Conservation (phyloP, 2,329 filamentous ascomycete species). For the Colletotrichum endophyticum region DNA sequence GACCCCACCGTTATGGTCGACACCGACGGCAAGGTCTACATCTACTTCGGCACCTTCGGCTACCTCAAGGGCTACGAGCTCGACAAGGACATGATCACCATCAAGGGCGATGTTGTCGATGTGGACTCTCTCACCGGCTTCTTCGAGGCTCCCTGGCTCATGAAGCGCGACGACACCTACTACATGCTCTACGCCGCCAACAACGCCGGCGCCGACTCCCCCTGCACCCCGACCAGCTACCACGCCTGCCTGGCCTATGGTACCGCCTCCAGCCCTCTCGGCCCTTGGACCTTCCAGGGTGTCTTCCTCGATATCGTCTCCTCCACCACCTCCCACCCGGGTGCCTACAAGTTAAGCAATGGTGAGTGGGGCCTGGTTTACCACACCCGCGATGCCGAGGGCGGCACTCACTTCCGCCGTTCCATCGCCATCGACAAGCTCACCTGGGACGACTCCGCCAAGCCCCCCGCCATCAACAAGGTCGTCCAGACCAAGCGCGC, state of each 20-base stretch:
- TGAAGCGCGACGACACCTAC: constrained; percentile 37
- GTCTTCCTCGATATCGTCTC: constrained; percentile 39
- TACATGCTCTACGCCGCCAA: constrained; percentile 45
- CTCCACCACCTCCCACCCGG: constrained; percentile 40
- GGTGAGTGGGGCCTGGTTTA: constrained; percentile 36
- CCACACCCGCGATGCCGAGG: constrained; percentile 38
- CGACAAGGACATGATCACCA: constrained; percentile 39
- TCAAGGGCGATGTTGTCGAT: constrained; percentile 25
- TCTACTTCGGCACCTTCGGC: constrained; percentile 44
- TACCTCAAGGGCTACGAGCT: constrained; percentile 38
- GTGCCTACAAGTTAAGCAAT: constrained; percentile 30
- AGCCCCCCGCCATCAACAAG: constrained; percentile 30
- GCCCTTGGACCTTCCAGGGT: constrained; percentile 39
- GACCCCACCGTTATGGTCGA: constrained; percentile 43
- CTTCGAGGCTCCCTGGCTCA: constrained; percentile 44
- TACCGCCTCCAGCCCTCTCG: constrained; percentile 34
- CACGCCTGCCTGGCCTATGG: constrained; percentile 43
- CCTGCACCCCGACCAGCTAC: constrained; percentile 41
- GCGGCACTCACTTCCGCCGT: constrained; percentile 39
- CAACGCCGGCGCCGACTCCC: constrained; percentile 37
- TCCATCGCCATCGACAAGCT: constrained; percentile 38
- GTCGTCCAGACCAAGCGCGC: constrained; percentile 33
- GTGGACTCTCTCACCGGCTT: constrained; percentile 34
- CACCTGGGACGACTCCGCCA: constrained; percentile 32
- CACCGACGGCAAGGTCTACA: constrained; percentile 35